These are phyloP conservation scores for Aureobasidium zeae DNA, from an alignment of 2,329 filamentous ascomycete species.

Conservation along the genomic window DNA sequence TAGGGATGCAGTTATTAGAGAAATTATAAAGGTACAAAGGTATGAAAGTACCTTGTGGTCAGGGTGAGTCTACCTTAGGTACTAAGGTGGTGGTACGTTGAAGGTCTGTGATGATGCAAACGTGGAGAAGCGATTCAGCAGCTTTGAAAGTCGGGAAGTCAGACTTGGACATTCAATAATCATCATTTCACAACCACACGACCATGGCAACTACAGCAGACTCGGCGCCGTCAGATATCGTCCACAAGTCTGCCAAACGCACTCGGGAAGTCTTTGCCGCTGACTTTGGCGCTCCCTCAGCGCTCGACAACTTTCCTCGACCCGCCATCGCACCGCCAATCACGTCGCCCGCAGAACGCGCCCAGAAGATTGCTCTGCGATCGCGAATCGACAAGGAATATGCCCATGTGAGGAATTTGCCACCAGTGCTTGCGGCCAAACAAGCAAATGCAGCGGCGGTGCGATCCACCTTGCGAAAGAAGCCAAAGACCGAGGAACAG, in stretches of 20 bases:
- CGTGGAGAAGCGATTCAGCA: conserved; percentile 2
- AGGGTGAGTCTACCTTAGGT: too few species aligned
- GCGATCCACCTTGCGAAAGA: conserved; percentile 54
- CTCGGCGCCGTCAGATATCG: conserved; percentile 22
- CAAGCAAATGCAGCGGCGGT: conserved; percentile 54
- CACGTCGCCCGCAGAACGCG: conserved; percentile 35
- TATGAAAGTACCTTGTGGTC: too few species aligned
- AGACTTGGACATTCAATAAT: background rate
- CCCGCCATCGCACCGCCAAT: conserved; percentile 37
- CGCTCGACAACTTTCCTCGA: conserved; percentile 34
- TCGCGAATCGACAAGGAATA: conserved; percentile 65
- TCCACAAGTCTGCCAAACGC: conserved; percentile 43
- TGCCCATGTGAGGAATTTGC: conserved; percentile 64
- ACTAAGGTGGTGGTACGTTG: too few species aligned
- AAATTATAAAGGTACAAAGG: too few species aligned
- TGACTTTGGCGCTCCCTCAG: conserved; percentile 39
- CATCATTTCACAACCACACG: background rate
- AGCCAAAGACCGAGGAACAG: conserved; percentile 47
- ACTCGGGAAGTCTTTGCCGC: conserved; percentile 46
- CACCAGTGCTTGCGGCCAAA: conserved; percentile 68
- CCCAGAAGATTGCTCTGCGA: conserved; percentile 41
- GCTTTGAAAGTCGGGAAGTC: conserved; percentile 1
- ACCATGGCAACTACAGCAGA: conserved; percentile 10
- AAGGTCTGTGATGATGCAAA: conserved; percentile 9
- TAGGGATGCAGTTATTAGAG: too few species aligned